Conservation (phyloP, 1,284 basidiomycete species). For the Ceratobasidium sp. region DNA sequence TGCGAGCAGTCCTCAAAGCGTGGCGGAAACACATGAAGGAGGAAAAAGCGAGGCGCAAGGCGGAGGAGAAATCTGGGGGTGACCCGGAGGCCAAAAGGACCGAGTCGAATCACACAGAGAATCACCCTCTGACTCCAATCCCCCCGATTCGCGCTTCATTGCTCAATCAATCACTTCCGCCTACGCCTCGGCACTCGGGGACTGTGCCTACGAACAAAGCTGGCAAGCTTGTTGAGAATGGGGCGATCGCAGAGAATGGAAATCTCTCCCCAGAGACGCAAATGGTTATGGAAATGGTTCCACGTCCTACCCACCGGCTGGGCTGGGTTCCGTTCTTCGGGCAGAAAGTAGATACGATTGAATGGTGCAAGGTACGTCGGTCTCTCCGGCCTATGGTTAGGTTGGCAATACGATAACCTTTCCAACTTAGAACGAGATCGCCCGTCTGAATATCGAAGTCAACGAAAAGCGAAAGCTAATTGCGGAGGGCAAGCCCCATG, state of each 20-base stretch:
- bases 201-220: constrained; percentile 33
- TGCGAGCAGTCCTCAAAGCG: constrained; percentile 80
- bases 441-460: constrained; percentile 62
- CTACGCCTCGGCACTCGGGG: constrained; percentile 42
- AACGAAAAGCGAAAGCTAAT: constrained; percentile 57
- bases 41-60: constrained; percentile 56
- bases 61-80: constrained; percentile 58
- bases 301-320: constrained; percentile 82
- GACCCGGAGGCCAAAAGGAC: constrained; percentile 53
- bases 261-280: background rate
- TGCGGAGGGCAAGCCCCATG: constrained; percentile 53
- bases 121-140: constrained; percentile 11
- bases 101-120: constrained; percentile 48
- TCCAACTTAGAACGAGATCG: constrained; percentile 64
- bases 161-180: constrained; percentile 35
- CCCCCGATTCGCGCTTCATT: constrained; percentile 25
- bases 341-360: constrained; percentile 91
- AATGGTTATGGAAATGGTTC: constrained; percentile 43
- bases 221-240: constrained; percentile 32
- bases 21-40: constrained; percentile 61
- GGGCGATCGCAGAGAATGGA: background rate
- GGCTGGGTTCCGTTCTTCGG: constrained; percentile 68
- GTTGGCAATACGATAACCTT: constrained; percentile 63
- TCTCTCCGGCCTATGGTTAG: constrained; percentile 63
- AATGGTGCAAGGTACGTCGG: constrained; percentile 70